Evolutionary conservation across 306 rosid genomes (phyloP).

Genomic region (Prunus fruticosa): DNA sequence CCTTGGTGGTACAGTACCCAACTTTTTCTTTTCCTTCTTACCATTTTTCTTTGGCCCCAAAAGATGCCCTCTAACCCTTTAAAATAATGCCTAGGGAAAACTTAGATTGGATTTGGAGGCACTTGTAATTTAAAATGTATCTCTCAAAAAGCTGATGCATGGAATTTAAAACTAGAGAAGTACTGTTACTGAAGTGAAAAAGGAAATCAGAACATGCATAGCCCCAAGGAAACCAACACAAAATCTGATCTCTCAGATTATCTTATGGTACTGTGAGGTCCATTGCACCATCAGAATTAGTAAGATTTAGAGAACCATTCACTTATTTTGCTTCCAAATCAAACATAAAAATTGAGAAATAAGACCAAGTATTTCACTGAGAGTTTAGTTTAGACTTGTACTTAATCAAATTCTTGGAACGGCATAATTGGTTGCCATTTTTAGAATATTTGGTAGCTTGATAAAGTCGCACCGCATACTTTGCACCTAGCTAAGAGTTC

Average conservation of each 20-base stretch:
- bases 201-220: not conserved
- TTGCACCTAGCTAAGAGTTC: slow-evolving; percentile 6
- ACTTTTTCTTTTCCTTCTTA: slow-evolving; percentile 22
- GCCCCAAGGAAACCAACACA: not conserved
- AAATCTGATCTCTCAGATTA: not conserved
- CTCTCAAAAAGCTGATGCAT: not conserved
- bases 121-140: slow-evolving; percentile 32
- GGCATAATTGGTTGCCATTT: slow-evolving; percentile 7
- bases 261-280: not conserved
- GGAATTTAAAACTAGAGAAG: not conserved
- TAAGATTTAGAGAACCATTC: not conserved
- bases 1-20: slow-evolving; percentile 21
- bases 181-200: slow-evolving; percentile 1
- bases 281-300: too few relatives aligned
- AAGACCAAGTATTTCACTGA: not conserved
- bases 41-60: slow-evolving; percentile 3
- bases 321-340: not conserved
- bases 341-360: not conserved
- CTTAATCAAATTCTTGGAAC: not conserved
- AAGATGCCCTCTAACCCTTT: slow-evolving; percentile 43
- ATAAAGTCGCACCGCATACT: slow-evolving; percentile 6
- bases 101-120: slow-evolving; percentile 20
- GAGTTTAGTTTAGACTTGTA: not conserved
- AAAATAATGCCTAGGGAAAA: slow-evolving; percentile 37
- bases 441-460: not conserved